Base-by-base conservation (phyloP, 768 basidiomycete species). In the Pisolithus marmoratus region DNA sequence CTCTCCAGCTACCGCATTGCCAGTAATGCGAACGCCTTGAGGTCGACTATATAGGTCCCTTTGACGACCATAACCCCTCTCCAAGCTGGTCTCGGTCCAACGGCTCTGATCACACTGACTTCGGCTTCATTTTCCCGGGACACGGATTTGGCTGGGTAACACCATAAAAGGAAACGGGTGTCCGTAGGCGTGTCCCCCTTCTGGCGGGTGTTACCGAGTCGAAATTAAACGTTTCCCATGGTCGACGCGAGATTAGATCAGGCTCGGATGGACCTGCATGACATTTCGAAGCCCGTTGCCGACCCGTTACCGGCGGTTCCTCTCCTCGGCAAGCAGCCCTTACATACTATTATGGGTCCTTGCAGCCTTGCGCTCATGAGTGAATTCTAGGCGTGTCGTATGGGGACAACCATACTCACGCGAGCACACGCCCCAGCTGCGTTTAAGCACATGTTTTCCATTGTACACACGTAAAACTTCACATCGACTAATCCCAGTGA, bases 361-460 rank as follows among this genome's bases (percentile, higher is more conserved):
- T 17, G 43, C 14, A 34, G 12, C 34, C 34, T 34, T 34, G 34
- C 12, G 34, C 8, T 3, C 26, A 8, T 27, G 8, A 27, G 26
- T 34, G 12, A 15, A 34, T 34, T 34, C 34, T 34, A 34, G 34
- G 34, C 34, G 34, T 34, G 34, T 34, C 12, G 34, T 34, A 34
- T 34, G 34, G 34, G 34, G 34, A 34, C 34, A 34, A 5, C 14
- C 53, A 53, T 26, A 58, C 53, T 58, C 65, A 66, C 54, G 64
- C 64, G 63, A 67, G 41, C 60, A 34, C 57, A 57, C 53, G n/a
- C 60, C 44, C 60, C 52, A 57, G 64, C 68, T 67, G 64, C 62
- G 66, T 60, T 38, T 46, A 22, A 47, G 58, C 56, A 48, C 57
- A 59, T 63, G 59, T 54, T 38, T 55, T 45, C 54, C 51, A 51